Conservation (phyloP, 371 early-diverging fungal species). For the Mucor indicus region DNA sequence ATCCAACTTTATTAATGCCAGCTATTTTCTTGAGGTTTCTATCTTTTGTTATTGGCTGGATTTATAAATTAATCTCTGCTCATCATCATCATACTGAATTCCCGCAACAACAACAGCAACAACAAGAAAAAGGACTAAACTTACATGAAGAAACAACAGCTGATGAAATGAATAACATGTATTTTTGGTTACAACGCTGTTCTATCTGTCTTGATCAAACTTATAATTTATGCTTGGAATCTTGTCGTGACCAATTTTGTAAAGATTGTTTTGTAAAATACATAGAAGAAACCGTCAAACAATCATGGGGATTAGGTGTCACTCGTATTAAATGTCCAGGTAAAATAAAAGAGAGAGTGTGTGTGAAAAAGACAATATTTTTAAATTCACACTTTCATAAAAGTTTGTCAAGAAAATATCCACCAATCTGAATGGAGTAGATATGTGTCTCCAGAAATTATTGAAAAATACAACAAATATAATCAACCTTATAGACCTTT, state of each 20-base stretch:
- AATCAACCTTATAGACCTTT: slow-evolving; percentile 66
- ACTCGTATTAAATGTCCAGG: slow-evolving; percentile 64
- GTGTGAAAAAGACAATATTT: not conserved
- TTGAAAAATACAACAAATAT: slow-evolving; percentile 55
- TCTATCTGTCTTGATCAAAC: slow-evolving; percentile 68
- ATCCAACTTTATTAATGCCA: slow-evolving; percentile 44
- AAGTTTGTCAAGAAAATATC: slow-evolving; percentile 59
- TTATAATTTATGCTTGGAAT: slow-evolving; percentile 57
- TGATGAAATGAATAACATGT: slow-evolving; percentile 46
- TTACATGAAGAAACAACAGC: not conserved
- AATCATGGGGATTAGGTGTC: slow-evolving; percentile 64
- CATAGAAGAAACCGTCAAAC: slow-evolving; percentile 59
- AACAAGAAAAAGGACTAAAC: not conserved
- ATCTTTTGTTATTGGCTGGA: slow-evolving; percentile 36
- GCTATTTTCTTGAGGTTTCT: slow-evolving; percentile 45
- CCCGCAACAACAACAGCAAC: slow-evolving; percentile 7
- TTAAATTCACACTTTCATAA: too few relatives aligned
- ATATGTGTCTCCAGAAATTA: slow-evolving; percentile 33
- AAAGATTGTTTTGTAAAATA: slow-evolving; percentile 64
- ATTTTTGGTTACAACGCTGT: slow-evolving; percentile 63
- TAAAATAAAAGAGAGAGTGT: slow-evolving; percentile 11
- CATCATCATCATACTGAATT: slow-evolving; percentile 26
- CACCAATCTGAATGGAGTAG: slow-evolving; percentile 61
- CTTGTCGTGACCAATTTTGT: slow-evolving; percentile 69
- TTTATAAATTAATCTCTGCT: slow-evolving; percentile 25